Percentiles rank a stretch among this genome's conserved stretches.
These are phyloP conservation scores for Jaapia argillacea DNA, from an alignment of 768 basidiomycete genomes.

Conservation along the genomic window DNA sequence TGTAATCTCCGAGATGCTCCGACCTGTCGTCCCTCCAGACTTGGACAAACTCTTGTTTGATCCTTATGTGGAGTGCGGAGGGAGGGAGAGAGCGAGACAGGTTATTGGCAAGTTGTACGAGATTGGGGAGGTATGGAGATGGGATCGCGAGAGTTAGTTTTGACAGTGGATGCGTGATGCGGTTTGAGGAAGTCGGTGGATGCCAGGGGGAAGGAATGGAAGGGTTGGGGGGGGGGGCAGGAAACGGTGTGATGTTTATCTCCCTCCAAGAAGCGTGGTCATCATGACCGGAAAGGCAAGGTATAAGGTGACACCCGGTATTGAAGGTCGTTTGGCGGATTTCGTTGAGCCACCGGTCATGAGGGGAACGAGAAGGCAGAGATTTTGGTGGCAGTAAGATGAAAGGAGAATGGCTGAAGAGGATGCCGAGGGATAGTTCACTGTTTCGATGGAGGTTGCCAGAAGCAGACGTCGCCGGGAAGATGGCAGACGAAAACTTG, in stretches of 20 bases:
- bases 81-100: slow-evolving; percentile 67
- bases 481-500: too few relatives aligned
- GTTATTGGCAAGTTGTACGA: slow-evolving; percentile 85
- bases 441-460: slow-evolving; percentile 82
- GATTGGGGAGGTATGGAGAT: slow-evolving; percentile 85
- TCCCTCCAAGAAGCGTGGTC: slow-evolving; percentile 69
- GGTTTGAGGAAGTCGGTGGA: slow-evolving; percentile 33
- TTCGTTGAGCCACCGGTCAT: slow-evolving; percentile 37
- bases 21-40: slow-evolving; percentile 35
- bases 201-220: slow-evolving; percentile 42
- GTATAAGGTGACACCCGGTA: slow-evolving; percentile 86
- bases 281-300: slow-evolving; percentile 75
- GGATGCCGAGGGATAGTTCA: slow-evolving; percentile 61
- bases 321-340: slow-evolving; percentile 53
- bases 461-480: slow-evolving; percentile 81
- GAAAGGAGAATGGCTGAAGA: slow-evolving; percentile 28
- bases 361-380: slow-evolving; percentile 50
- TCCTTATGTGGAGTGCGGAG: slow-evolving; percentile 10
- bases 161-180: slow-evolving; percentile 73
- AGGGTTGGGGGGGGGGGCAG: slow-evolving; percentile 66
- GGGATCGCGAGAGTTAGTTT: slow-evolving; percentile 87
- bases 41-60: slow-evolving; percentile 58
- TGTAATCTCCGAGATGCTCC: slow-evolving; percentile 36
- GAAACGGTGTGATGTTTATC: slow-evolving; percentile 41
- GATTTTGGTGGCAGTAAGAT: slow-evolving; percentile 10